A percentile compares a stretch with the other conserved stretches of the same genome.
These are phyloP conservation scores for Fusarium concolor DNA, from an alignment of 2,329 filamentous ascomycete species.

Conservation along the genomic window DNA sequence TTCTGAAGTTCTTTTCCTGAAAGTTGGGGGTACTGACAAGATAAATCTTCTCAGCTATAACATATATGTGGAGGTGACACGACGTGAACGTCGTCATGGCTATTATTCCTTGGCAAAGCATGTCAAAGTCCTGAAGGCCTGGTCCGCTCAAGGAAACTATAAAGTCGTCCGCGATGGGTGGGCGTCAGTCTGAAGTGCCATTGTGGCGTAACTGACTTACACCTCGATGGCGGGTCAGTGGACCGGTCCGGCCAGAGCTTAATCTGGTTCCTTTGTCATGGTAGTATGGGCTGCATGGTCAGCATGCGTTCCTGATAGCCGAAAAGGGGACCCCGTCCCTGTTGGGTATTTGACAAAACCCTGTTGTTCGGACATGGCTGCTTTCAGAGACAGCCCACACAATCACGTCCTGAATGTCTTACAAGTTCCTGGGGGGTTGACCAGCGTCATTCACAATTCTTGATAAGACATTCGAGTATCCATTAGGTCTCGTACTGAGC, in stretches of 20 bases:
- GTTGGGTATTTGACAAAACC: conserved; percentile 1
- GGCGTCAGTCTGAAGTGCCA: conserved; percentile 8
- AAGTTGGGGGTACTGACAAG: neutral
- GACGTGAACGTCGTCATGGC: conserved; percentile 1
- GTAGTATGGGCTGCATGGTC: neutral
- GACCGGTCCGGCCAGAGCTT: conserved; percentile 29
- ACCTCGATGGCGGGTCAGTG: neutral
- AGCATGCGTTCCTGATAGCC: conserved; percentile 20
- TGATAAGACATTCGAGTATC: neutral
- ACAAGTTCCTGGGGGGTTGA: neutral
- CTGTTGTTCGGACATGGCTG: conserved; percentile 15
- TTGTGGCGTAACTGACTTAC: conserved; percentile 3
- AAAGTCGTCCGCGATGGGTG: conserved; percentile 23
- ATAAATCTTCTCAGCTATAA: conserved; percentile 28
- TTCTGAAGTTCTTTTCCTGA: neutral
- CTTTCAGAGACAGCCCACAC: conserved; percentile 5
- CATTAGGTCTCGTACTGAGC: conserved; percentile 2
- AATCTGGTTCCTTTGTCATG: conserved; percentile 14
- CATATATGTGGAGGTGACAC: neutral
- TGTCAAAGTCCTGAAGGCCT: conserved; percentile 3
- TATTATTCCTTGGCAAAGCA: conserved; percentile 15
- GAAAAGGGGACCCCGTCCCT: conserved; percentile 3
- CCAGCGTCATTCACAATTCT: neutral
- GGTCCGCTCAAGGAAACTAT: conserved; percentile 30
- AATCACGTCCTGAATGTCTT: neutral